phyloP scores from a whole-genome alignment of 2,329 filamentous ascomycete species.

The Sclerotinia minor region DNA sequence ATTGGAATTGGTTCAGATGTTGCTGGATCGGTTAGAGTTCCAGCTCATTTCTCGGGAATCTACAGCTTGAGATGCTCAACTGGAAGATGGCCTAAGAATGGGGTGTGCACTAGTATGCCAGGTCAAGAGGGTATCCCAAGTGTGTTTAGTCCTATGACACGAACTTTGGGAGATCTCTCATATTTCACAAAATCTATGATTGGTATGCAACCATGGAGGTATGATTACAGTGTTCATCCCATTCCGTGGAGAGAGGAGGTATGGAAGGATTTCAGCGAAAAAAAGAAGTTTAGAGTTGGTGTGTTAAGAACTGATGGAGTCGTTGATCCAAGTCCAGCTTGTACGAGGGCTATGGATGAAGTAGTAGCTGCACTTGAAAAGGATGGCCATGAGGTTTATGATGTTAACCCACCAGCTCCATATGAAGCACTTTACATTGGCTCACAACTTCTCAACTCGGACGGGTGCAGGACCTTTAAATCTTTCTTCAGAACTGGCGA shows the following conservation, averaged over 20 bases:
- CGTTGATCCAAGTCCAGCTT: conserved; percentile 83
- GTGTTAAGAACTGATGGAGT: conserved; percentile 79
- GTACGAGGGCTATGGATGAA: conserved; percentile 70
- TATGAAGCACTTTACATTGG: conserved; percentile 76
- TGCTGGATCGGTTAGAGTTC: conserved; percentile 81
- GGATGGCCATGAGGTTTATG: conserved; percentile 73
- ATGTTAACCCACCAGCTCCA: conserved; percentile 66
- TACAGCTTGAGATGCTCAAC: conserved; percentile 86
- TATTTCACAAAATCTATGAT: conserved; percentile 83
- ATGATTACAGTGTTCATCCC: conserved; percentile 83
- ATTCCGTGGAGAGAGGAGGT: conserved; percentile 71
- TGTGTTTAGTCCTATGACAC: conserved; percentile 90
- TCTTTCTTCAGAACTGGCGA: conserved; percentile 76
- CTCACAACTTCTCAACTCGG: conserved; percentile 77
- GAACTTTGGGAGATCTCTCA: conserved; percentile 76
- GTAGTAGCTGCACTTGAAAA: conserved; percentile 67
- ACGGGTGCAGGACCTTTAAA: conserved; percentile 78
- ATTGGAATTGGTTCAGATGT: conserved; percentile 89
- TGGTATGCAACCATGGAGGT: conserved; percentile 82
- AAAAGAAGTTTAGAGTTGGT: conserved; percentile 68
- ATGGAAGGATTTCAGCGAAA: conserved; percentile 58
- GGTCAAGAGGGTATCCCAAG: conserved; percentile 88
- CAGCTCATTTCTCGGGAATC: conserved; percentile 86
- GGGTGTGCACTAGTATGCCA: conserved; percentile 83
- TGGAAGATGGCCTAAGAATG: conserved; percentile 84